Evolutionary conservation across 176 grass and related monocot genomes (phyloP).

Genomic region (Secale cereale): DNA sequence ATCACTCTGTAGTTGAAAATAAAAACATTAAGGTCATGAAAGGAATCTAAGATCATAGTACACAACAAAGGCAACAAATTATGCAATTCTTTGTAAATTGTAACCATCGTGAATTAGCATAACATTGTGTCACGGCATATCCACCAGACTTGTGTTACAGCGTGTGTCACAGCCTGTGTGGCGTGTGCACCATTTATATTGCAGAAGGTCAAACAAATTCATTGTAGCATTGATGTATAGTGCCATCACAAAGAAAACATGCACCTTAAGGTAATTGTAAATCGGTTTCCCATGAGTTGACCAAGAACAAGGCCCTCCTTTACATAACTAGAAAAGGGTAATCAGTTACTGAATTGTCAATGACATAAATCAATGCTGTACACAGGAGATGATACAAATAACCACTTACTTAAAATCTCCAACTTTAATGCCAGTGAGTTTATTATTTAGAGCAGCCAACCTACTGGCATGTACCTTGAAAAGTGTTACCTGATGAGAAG

Average conservation of each 20-base stretch:
- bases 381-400: constrained; percentile 6
- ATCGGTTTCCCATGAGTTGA: constrained; percentile 76
- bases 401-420: constrained; percentile 84
- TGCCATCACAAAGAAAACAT: constrained; percentile 10
- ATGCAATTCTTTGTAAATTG: not conserved
- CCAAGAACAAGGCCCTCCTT: constrained; percentile 82
- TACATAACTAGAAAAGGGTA: constrained; percentile 56
- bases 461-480: constrained; percentile 82
- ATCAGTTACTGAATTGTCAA: not conserved
- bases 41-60: not conserved
- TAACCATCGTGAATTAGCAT: not conserved
- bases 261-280: constrained; percentile 89
- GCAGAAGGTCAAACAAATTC: not conserved
- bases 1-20: constrained; percentile 10
- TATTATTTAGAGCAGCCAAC: constrained; percentile 75
- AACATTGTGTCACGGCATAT: not conserved
- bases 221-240: not conserved
- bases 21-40: not conserved
- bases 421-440: constrained; percentile 76
- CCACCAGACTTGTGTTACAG: not conserved
- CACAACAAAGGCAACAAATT: no score
- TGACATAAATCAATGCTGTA: not conserved
- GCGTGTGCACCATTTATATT: not conserved
- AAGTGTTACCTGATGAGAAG: constrained; percentile 69
- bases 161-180: not conserved